Base-by-base conservation (phyloP, 345 rosid species). In the Lumnitzera racemosa region DNA sequence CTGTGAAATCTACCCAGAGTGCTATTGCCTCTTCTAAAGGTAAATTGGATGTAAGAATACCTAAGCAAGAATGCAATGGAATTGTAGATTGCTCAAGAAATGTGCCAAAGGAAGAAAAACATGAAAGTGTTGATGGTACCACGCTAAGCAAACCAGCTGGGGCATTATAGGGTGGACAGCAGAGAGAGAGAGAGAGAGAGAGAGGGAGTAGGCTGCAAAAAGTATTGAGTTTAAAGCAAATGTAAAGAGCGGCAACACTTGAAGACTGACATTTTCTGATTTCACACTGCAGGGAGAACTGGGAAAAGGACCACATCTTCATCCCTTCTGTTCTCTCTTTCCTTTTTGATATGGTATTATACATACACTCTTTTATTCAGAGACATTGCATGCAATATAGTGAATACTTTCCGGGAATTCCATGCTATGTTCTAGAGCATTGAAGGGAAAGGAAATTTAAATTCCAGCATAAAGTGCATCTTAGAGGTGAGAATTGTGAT, bases 171-270 rank as follows among this genome's bases (percentile, higher is more conserved):
- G 73, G 25, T 36, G 43, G 7, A 36, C 11, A 54, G 23, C 68
- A 56, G 68, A 59, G 67, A 8, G 63, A 56, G 52, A n/a, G 70
- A 56, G 52, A n/a, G 70, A 8, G 63, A 58, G 52, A n/a, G 61
- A 29, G 24, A 57, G 58, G 20, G 70, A 47, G 50, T 60, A 78
- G 81, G 65, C 80, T 68, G 71, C 62, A 16, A 47, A 64, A 46
- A 49, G 65, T 65, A 69, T 75, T 63, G 83, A 81, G 83, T 77
- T 72, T 14, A 67, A 74, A 67, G 67, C 81, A 80, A 78, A 69
- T 85, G 87, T 80, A 85, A 78, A 82, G 67, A 76, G 77, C 86
- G 82, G 80, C 79, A 15, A 66, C 55, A 62, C 61, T 52, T 12
- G 43, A 36, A 36, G 43, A 36, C 43, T 36, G 48, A 56, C 8